phyloP scores from a whole-genome alignment of 2,329 filamentous ascomycete genomes.

The Beauveria scarabaeidicola region DNA sequence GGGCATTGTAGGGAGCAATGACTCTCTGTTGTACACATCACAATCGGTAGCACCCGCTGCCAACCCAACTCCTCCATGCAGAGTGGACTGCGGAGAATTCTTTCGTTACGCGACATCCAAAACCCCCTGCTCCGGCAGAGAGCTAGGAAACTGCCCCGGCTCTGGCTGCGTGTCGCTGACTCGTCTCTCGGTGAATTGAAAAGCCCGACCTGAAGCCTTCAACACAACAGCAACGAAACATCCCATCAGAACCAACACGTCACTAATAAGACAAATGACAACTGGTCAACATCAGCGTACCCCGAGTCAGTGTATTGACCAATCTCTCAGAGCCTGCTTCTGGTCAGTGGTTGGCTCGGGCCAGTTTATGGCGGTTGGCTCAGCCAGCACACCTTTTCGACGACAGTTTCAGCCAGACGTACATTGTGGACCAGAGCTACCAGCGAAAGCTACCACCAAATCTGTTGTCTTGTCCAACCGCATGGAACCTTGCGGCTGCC shows the following conservation, averaged over 20 bases:
- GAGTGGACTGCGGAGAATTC: not conserved
- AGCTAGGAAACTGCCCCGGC: not conserved
- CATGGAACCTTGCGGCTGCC: slow-evolving; percentile 7
- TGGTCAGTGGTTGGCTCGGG: not conserved
- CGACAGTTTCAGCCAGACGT: slow-evolving; percentile 6
- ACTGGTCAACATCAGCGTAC: not conserved
- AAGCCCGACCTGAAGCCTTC: not conserved
- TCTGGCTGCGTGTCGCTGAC: not conserved
- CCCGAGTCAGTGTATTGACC: not conserved
- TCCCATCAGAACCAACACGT: not conserved
- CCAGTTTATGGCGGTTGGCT: not conserved
- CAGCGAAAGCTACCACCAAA: not conserved
- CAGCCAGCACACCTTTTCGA: not conserved
- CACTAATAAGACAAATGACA: too few species aligned
- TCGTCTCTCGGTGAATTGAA: not conserved
- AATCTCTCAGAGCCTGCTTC: not conserved
- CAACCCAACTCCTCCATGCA: not conserved
- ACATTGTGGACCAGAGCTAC: not conserved
- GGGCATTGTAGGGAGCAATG: not conserved
- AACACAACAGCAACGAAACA: not conserved
- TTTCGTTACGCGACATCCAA: not conserved
- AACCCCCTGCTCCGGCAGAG: not conserved
- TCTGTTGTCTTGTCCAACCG: not conserved
- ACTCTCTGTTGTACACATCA: not conserved
- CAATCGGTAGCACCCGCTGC: not conserved